Evolutionary conservation across 2,329 filamentous ascomycete species (phyloP), one percentile per base, ranked within the genome.

Genomic region (Cladorrhinum sp.): DNA sequence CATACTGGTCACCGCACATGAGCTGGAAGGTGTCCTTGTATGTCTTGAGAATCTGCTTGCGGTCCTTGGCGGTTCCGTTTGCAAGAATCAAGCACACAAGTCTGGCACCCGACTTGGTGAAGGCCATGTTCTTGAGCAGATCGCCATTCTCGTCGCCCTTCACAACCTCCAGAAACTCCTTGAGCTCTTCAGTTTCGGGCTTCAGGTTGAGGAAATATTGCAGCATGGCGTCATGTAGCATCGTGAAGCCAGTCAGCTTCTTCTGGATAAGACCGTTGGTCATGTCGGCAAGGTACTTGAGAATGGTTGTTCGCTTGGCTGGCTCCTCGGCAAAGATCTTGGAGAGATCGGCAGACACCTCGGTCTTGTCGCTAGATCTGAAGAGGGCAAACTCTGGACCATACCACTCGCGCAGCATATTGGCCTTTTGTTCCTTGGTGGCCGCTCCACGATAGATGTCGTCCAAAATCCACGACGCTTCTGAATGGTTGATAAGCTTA

Each of bases 201-300:
- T 89, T 88, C 52, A 88, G 86, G 69, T 90, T 94, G 57, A 92
- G 78, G 76, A 94, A 97, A 76, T 97, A 99, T 73, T 99, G 94
- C 62, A 97, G 81, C 93, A 99, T 96, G 55, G 95, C 95, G 71
- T 98, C 95, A 75, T 99, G 96, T 20, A 99, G 85, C 84, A 99
- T 96, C 1, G 94, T 98, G 77, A 99, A 98, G 9, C 92, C 94
- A 0, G 92, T 96, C 77, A 95, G 88, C 77, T 95, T 95, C 84
- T 99, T 99, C 77, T 99, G 93, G 53, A 98, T 84, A 48, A 99
- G 84, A 64, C 89, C 86, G 76, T 97, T 96, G 80, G 96, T 95
- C 77, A 96, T 85, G 67, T 91, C 89, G 66, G 88, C 83, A 58
- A 98, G 80, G 71, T 90, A 90, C 72, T 89, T 89, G 87, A 98